A percentile compares a stretch with the other conserved stretches of the same genome.
Evolutionary conservation across 495 filamentous ascomycete species (phyloP).

Genomic region (Aspergillus haitiensis): DNA sequence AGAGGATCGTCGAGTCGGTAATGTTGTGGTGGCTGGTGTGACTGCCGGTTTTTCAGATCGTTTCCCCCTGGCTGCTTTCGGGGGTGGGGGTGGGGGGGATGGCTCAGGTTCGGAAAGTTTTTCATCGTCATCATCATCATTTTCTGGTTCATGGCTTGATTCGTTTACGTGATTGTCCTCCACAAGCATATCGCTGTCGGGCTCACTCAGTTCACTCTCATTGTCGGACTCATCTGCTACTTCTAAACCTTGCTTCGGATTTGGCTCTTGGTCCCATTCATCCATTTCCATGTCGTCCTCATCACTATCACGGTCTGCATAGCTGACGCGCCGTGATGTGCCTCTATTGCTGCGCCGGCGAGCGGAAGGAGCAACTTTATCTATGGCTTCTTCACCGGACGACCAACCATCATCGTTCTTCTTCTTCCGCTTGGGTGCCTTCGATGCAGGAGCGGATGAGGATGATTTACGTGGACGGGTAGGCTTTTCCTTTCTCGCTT

Average conservation of each 20-base stretch:
- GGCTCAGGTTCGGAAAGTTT: slow-evolving; percentile 19
- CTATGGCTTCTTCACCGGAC: slow-evolving; percentile 36
- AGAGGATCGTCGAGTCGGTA: slow-evolving; percentile 44
- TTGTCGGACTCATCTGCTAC: slow-evolving; percentile 27
- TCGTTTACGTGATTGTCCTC: slow-evolving; percentile 14
- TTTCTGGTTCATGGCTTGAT: slow-evolving; percentile 21
- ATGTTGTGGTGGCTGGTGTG: slow-evolving; percentile 24
- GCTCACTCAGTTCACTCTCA: slow-evolving; percentile 23
- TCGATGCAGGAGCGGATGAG: slow-evolving; percentile 35
- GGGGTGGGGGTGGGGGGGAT: slow-evolving; percentile 27
- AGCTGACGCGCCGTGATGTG: slow-evolving; percentile 40
- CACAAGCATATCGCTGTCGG: slow-evolving; percentile 17
- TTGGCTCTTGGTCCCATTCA: slow-evolving; percentile 35
- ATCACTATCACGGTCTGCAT: slow-evolving; percentile 57
- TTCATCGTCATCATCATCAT: slow-evolving; percentile 28
- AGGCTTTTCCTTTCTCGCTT: slow-evolving; percentile 38
- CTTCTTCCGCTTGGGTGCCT: slow-evolving; percentile 48
- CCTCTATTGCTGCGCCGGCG: slow-evolving; percentile 47
- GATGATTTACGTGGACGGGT: slow-evolving; percentile 45
- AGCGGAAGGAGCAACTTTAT: slow-evolving; percentile 27
- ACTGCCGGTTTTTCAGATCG: slow-evolving; percentile 15
- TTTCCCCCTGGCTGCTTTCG: slow-evolving; percentile 25
- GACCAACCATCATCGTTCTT: slow-evolving; percentile 47
- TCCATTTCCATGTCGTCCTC: slow-evolving; percentile 60
- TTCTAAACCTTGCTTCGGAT: slow-evolving; percentile 31